These are phyloP conservation scores for Hansfordia pulvinata DNA, from an alignment of 2,329 filamentous ascomycete species.

Conservation along the genomic window DNA sequence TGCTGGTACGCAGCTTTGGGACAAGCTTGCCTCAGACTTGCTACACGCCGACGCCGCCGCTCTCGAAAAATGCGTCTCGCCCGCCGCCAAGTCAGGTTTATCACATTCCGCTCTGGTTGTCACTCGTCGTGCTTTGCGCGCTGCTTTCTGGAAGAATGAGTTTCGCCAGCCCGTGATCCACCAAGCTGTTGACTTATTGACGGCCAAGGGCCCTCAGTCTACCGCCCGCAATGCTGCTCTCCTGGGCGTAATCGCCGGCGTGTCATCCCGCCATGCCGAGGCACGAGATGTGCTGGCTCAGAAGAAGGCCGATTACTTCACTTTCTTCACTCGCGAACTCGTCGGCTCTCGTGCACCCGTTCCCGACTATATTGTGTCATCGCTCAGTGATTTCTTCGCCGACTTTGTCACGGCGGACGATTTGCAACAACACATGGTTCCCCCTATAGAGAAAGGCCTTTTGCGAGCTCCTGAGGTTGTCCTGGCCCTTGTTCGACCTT, in stretches of 20 bases:
- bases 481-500: constrained; percentile 61
- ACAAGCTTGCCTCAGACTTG: constrained; percentile 49
- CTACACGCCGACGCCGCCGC: constrained; percentile 57
- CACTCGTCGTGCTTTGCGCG: constrained; percentile 67
- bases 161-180: constrained; percentile 47
- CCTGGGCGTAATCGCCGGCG: constrained; percentile 77
- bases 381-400: constrained; percentile 70
- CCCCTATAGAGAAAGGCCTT: constrained; percentile 76
- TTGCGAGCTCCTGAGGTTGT: constrained; percentile 84
- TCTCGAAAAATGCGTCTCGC: constrained; percentile 63
- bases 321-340: constrained; percentile 77
- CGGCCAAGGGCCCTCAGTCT: constrained; percentile 51
- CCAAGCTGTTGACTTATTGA: constrained; percentile 51
- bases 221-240: constrained; percentile 60
- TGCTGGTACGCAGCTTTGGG: constrained; percentile 47
- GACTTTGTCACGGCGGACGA: constrained; percentile 64
- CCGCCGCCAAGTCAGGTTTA: constrained; percentile 48
- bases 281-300: constrained; percentile 48
- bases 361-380: constrained; percentile 56
- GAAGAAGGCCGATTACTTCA: constrained; percentile 59
- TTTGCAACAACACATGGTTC: constrained; percentile 60
- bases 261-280: constrained; percentile 58
- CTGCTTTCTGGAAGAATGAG: constrained; percentile 47
- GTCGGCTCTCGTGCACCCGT: constrained; percentile 64
- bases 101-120: constrained; percentile 62